phyloP scores from a whole-genome alignment of 2,329 filamentous ascomycete species.

The Aspergillus sp. region DNA sequence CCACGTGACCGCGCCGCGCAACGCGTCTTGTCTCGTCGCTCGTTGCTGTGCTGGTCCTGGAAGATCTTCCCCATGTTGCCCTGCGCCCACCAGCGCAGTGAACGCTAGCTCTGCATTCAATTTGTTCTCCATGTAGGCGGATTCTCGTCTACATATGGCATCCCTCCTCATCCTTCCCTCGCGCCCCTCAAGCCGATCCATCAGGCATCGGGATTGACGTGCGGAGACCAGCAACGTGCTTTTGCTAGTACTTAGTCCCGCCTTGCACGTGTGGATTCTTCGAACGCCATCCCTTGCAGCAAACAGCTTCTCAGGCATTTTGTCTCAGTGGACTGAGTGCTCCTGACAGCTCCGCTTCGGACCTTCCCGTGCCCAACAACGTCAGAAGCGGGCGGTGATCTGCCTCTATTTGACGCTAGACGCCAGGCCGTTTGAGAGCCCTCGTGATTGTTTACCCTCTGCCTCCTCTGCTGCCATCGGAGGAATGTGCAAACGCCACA shows the following conservation, averaged over 20 bases:
- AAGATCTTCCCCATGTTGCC: neutral
- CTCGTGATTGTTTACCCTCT: neutral
- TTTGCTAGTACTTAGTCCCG: constrained; percentile 6
- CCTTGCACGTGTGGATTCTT: constrained; percentile 14
- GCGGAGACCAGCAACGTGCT: constrained; percentile 13
- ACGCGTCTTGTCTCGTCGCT: constrained; percentile 30
- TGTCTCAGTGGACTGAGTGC: neutral
- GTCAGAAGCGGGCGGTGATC: constrained; percentile 9
- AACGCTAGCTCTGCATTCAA: neutral
- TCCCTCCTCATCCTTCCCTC: constrained; percentile 3
- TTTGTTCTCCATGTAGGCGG: constrained; percentile 12
- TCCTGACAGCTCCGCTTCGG: constrained; percentile 20
- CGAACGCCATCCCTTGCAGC: constrained; percentile 18
- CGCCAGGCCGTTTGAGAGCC: neutral
- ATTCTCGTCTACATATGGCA: constrained; percentile 8
- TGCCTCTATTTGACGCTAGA: constrained; percentile 4
- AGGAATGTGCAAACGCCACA: constrained; percentile 2
- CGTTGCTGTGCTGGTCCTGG: too few relatives aligned
- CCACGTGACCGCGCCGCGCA: constrained; percentile 38
- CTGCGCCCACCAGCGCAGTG: neutral
- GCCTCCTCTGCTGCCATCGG: neutral
- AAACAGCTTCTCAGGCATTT: constrained; percentile 3
- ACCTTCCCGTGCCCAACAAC: constrained; percentile 22
- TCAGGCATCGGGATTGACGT: constrained; percentile 10
- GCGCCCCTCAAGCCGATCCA: constrained; percentile 3